phyloP scores from a whole-genome alignment of 1,284 basidiomycete genomes.

The Cryptococcus sp. region DNA sequence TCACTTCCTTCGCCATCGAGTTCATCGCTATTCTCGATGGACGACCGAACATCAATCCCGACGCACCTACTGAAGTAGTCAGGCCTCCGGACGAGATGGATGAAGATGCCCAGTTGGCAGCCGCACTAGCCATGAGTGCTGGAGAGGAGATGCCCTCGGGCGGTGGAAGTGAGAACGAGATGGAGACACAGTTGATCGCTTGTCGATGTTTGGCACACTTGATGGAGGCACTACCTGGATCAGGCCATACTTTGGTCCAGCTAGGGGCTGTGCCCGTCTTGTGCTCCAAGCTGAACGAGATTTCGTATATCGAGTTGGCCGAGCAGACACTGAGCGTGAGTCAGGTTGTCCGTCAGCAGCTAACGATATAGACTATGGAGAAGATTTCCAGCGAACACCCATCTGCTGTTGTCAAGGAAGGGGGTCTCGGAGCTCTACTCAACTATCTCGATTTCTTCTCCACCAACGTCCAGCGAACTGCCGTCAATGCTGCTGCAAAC shows the following conservation, averaged over 20 bases:
- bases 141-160: slow-evolving; percentile 33
- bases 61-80: slow-evolving; percentile 32
- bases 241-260: slow-evolving; percentile 89
- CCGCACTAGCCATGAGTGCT: slow-evolving; percentile 60
- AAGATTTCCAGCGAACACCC: slow-evolving; percentile 96
- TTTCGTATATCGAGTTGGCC: slow-evolving; percentile 91
- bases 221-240: slow-evolving; percentile 92
- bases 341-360: slow-evolving; percentile 28
- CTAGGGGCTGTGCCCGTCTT: slow-evolving; percentile 91
- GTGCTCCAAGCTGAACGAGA: slow-evolving; percentile 91
- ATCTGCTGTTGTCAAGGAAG: slow-evolving; percentile 87
- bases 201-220: slow-evolving; percentile 92
- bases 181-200: slow-evolving; percentile 86
- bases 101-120: slow-evolving; percentile 78
- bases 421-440: slow-evolving; percentile 81
- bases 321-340: slow-evolving; percentile 93
- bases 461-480: slow-evolving; percentile 90
- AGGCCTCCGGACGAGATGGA: slow-evolving; percentile 52
- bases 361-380: slow-evolving; percentile 70
- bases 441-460: slow-evolving; percentile 96
- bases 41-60: slow-evolving; percentile 48
- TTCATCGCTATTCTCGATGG: slow-evolving; percentile 89
- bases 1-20: slow-evolving; percentile 87
- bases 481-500: slow-evolving; percentile 91
- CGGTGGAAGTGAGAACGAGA: slow-evolving; percentile 51